A percentile compares a stretch with the other conserved stretches of the same genome.
phyloP scores from a whole-genome alignment of 495 filamentous ascomycete species.

The Aspergillus bridgeri region DNA sequence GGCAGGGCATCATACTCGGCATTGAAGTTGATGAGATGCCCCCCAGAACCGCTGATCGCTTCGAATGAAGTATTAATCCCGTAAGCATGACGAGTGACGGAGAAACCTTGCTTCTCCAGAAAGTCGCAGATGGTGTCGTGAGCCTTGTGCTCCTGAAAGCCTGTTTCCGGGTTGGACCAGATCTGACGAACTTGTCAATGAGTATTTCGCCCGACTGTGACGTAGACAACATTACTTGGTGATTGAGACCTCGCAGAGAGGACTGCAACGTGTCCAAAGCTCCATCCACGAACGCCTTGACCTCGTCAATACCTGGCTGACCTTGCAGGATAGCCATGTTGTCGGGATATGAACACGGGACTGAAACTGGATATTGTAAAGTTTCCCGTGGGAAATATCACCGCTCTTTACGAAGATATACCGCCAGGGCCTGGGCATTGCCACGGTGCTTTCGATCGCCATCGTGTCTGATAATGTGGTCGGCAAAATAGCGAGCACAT shows the following conservation, averaged over 20 bases:
- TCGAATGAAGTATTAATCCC: constrained; percentile 41
- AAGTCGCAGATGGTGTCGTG: constrained; percentile 57
- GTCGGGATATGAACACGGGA: not conserved
- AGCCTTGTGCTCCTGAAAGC: constrained; percentile 54
- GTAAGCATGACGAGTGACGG: constrained; percentile 52
- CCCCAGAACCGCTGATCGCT: constrained; percentile 34
- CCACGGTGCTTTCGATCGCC: not conserved
- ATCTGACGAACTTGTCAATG: constrained; percentile 33
- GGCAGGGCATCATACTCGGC: constrained; percentile 56
- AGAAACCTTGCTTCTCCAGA: constrained; percentile 51
- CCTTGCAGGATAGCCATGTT: constrained; percentile 10
- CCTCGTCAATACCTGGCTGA: constrained; percentile 17
- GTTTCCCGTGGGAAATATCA: not conserved
- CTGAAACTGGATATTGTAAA: not conserved
- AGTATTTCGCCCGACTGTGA: constrained; percentile 8
- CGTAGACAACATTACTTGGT: constrained; percentile 9
- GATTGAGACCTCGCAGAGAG: constrained; percentile 30
- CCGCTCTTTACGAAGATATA: not conserved
- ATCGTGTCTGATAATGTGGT: not conserved
- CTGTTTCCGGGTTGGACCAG: constrained; percentile 59
- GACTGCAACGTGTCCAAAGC: constrained; percentile 22
- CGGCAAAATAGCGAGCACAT: not conserved
- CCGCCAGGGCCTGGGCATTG: not conserved
- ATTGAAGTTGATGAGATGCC: constrained; percentile 44
- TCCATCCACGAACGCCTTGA: constrained; percentile 28